phyloP scores from a whole-genome alignment of 1,284 basidiomycete species.

The Puccinia brachypodii region DNA sequence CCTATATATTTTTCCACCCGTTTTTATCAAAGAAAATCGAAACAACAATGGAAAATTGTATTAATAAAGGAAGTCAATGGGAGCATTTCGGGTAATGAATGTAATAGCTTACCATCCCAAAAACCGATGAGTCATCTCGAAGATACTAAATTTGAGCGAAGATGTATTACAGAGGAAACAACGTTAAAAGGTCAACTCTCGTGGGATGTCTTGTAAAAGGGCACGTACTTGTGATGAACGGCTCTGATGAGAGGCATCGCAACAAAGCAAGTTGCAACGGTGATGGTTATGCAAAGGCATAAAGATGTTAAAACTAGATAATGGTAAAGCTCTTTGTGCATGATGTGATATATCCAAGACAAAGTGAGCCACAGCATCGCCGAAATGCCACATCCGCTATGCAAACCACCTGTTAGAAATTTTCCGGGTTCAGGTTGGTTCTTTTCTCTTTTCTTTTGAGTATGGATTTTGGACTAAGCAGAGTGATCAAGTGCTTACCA shows the following conservation, averaged over 20 bases:
- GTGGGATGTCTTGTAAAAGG: no score
- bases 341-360: slow-evolving; percentile 64
- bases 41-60: background rate
- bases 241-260: slow-evolving; percentile 30
- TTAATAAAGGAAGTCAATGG: slow-evolving; percentile 60
- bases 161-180: no score
- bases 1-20: no score
- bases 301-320: slow-evolving; percentile 65
- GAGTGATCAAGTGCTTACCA: slow-evolving; percentile 12
- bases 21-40: slow-evolving; percentile 61
- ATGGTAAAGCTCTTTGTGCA: slow-evolving; percentile 64
- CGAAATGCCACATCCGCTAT: slow-evolving; percentile 45
- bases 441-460: no score
- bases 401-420: slow-evolving; percentile 46
- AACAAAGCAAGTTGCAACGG: slow-evolving; percentile 58
- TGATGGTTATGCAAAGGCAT: slow-evolving; percentile 63
- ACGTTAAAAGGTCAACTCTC: no score
- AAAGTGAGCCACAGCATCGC: slow-evolving; percentile 33
- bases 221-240: slow-evolving; percentile 34
- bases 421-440: no score
- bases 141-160: slow-evolving; percentile 15
- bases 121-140: slow-evolving; percentile 47
- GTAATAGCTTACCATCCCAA: slow-evolving; percentile 34
- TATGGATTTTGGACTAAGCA: no score
- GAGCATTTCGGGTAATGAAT: slow-evolving; percentile 57